Evolutionary conservation across 768 basidiomycete genomes (phyloP).

Genomic region (Pisolithus microcarpus): DNA sequence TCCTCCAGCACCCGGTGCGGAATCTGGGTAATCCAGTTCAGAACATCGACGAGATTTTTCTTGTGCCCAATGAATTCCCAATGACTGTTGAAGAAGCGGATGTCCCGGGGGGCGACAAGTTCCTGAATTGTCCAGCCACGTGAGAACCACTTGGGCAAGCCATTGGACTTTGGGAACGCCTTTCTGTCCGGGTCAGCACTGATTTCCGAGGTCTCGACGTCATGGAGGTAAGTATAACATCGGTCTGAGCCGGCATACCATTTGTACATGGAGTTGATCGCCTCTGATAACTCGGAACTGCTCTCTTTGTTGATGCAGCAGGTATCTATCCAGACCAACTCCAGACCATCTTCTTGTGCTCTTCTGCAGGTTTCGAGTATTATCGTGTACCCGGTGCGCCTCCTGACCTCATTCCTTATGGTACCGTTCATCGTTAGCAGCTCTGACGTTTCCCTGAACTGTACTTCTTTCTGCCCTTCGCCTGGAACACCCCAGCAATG

Average conservation of each 20-base stretch:
- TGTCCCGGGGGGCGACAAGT: constrained; percentile 9
- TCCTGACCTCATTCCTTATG: not conserved
- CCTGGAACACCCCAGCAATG: constrained; percentile 1
- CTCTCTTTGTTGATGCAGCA: constrained; percentile 12
- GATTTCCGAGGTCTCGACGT: not conserved
- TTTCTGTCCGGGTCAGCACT: not conserved
- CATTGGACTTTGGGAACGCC: not conserved
- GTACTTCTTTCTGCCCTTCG: not conserved
- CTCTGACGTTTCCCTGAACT: not conserved
- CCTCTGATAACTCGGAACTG: constrained; percentile 15
- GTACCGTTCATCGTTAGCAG: not conserved
- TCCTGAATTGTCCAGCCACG: constrained; percentile 9
- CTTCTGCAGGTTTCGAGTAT: not conserved
- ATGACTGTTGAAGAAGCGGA: constrained; percentile 9
- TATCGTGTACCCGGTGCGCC: constrained; percentile 1
- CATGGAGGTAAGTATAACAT: constrained; percentile 13
- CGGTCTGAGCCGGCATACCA: constrained; percentile 13
- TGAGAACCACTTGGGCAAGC: constrained; percentile 11
- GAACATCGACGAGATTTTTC: not conserved
- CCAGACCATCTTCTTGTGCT: constrained; percentile 1
- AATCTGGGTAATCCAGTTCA: constrained; percentile 4
- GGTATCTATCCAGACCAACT: constrained; percentile 13
- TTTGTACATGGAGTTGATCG: constrained; percentile 15
- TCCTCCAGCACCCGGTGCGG: constrained; percentile 1
- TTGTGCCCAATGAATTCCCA: constrained; percentile 9